These are phyloP conservation scores for Trichomonascaceae sp. DNA, from an alignment of 1,139 yeast genomes.

Conservation along the genomic window DNA sequence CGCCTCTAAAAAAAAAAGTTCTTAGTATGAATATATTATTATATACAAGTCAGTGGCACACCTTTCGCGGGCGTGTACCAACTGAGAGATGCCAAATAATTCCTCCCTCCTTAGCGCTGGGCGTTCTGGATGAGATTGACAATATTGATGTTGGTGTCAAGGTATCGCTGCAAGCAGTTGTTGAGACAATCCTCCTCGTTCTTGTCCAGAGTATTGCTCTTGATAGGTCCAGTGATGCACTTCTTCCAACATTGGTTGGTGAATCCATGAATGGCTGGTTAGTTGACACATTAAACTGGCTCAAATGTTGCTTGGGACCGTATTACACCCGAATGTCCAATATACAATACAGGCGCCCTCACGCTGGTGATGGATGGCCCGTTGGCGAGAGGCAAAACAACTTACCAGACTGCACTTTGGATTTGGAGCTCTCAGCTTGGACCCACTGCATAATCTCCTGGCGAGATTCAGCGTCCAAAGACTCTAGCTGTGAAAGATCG, in stretches of 20 bases:
- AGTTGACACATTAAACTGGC: slow-evolving; percentile 3
- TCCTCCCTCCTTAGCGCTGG: no score
- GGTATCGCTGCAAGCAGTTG: slow-evolving; percentile 73
- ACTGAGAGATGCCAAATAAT: no score
- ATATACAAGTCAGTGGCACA: no score
- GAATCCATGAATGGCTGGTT: slow-evolving; percentile 55
- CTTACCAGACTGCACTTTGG: slow-evolving; percentile 68
- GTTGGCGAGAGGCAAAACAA: neutral
- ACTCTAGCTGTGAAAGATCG: slow-evolving; percentile 46
- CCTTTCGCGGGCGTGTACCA: no score
- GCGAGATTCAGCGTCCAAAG: slow-evolving; percentile 57
- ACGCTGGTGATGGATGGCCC: no score
- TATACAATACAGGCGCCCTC: neutral
- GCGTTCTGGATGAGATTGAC: no score
- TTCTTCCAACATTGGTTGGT: slow-evolving; percentile 86
- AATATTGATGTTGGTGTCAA: slow-evolving; percentile 78
- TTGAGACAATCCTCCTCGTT: slow-evolving; percentile 61
- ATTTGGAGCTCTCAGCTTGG: slow-evolving; percentile 74
- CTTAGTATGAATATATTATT: no score
- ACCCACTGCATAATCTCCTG: slow-evolving; percentile 64
- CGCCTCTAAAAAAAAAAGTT: no score
- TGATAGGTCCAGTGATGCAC: slow-evolving; percentile 47
- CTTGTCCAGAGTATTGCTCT: slow-evolving; percentile 37
- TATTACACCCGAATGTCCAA: neutral
- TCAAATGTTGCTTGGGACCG: neutral